These are phyloP conservation scores for Lathyrus sativus DNA, from an alignment of 306 rosid genomes.

Conservation along the genomic window DNA sequence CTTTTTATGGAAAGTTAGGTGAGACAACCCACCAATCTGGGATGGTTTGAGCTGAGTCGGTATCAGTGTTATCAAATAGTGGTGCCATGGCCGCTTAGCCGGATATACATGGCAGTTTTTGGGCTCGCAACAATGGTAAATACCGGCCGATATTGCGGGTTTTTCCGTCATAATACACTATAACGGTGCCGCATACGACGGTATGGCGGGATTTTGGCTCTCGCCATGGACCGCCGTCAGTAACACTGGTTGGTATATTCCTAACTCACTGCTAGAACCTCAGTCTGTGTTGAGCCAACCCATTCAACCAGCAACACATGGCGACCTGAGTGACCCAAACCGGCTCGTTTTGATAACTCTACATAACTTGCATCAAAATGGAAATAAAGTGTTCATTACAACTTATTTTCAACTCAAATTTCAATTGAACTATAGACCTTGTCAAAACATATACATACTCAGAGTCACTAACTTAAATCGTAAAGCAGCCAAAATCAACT, in stretches of 20 bases:
- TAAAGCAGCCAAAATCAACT: constrained; percentile 1
- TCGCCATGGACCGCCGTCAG: too few relatives aligned
- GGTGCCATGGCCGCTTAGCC: too few relatives aligned
- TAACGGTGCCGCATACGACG: too few relatives aligned
- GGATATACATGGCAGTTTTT: too few relatives aligned
- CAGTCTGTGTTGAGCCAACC: background rate
- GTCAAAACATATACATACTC: background rate
- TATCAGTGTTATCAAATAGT: too few relatives aligned
- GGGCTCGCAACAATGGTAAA: too few relatives aligned
- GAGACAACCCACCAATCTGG: background rate
- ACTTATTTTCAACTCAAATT: background rate
- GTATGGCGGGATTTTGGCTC: too few relatives aligned
- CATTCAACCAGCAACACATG: background rate
- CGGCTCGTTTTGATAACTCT: background rate
- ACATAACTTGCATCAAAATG: constrained; percentile 10
- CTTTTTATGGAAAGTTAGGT: background rate
- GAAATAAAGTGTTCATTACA: background rate
- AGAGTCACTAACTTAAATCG: constrained; percentile 6
- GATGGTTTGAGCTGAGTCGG: background rate
- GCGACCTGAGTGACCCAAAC: background rate
- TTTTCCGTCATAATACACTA: too few relatives aligned
- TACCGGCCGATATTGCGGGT: too few relatives aligned
- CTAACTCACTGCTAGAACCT: background rate
- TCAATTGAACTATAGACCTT: constrained; percentile 9
- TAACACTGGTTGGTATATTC: background rate